Conservation (phyloP, 331 rosid genomes). For the Dryas integrifolia region DNA sequence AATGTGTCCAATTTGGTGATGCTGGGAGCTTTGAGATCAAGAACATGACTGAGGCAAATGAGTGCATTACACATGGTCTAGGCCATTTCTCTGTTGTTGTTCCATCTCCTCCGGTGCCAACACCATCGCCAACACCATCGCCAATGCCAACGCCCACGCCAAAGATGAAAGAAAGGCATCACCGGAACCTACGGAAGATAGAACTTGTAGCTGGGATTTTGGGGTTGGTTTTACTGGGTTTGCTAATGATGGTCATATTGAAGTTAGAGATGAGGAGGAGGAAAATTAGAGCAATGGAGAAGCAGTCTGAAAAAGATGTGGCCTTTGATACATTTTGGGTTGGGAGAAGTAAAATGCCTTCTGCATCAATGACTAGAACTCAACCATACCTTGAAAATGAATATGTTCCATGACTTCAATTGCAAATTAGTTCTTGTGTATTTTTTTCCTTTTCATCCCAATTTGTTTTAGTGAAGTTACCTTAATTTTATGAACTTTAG, state of each 20-base stretch:
- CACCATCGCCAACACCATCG: background rate
- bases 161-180: conserved; percentile 8
- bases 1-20: conserved; percentile 53
- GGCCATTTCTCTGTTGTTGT: conserved; percentile 69
- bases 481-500: conserved; percentile 20
- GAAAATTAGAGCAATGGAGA: conserved; percentile 53
- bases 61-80: conserved; percentile 36
- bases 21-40: conserved; percentile 45
- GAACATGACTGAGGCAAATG: conserved; percentile 44
- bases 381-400: conserved; percentile 64
- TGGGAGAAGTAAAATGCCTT: conserved; percentile 77
- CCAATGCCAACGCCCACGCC: background rate
- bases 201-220: conserved; percentile 48
- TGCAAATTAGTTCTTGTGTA: background rate
- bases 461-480: conserved; percentile 22
- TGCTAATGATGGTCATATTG: conserved; percentile 26
- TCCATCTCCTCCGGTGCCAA: conserved; percentile 26
- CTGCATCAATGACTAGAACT: conserved; percentile 71
- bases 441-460: conserved; percentile 1
- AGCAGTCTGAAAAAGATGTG: conserved; percentile 51
- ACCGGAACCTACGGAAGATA: conserved; percentile 39
- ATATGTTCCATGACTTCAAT: conserved; percentile 21
- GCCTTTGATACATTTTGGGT: conserved; percentile 64
- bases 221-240: conserved; percentile 43
- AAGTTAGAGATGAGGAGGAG: conserved; percentile 36